Percentiles rank a stretch among this genome's conserved stretches.
Evolutionary conservation across 176 grass and related monocot genomes (phyloP).

Genomic region (Urochloa ruziziensis): DNA sequence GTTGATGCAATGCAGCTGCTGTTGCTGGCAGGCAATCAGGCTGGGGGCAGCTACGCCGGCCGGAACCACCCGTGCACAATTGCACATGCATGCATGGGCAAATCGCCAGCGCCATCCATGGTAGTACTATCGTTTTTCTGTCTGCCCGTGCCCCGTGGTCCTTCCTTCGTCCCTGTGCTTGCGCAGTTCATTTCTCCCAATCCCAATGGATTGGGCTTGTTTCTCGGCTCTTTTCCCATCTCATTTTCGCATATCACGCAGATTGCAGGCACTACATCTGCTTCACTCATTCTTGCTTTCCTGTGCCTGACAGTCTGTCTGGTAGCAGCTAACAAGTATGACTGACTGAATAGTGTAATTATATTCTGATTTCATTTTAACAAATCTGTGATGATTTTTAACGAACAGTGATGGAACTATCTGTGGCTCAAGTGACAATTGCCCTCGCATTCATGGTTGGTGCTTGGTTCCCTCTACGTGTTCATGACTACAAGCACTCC

Average conservation of each 20-base stretch:
- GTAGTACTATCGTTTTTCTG: too few species aligned
- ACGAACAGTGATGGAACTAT: too few species aligned
- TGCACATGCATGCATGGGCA: conserved; percentile 21
- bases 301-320: too few species aligned
- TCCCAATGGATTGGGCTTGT: neutral
- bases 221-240: neutral
- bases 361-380: too few species aligned
- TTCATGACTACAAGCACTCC: neutral
- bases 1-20: neutral
- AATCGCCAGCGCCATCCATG: neutral
- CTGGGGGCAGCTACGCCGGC: neutral
- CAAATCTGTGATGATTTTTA: too few species aligned
- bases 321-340: too few species aligned
- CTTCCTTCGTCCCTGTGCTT: neutral
- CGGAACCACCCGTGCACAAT: conserved; percentile 2
- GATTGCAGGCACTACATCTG: too few species aligned
- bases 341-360: too few species aligned
- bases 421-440: neutral
- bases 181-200: neutral
- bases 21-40: neutral
- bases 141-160: conserved; percentile 16
- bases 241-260: neutral
- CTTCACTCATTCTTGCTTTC: too few species aligned
- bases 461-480: neutral
- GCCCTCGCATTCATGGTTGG: neutral